These are phyloP conservation scores for Candida gigantensis DNA, from an alignment of 1,139 yeast species.

Conservation along the genomic window DNA sequence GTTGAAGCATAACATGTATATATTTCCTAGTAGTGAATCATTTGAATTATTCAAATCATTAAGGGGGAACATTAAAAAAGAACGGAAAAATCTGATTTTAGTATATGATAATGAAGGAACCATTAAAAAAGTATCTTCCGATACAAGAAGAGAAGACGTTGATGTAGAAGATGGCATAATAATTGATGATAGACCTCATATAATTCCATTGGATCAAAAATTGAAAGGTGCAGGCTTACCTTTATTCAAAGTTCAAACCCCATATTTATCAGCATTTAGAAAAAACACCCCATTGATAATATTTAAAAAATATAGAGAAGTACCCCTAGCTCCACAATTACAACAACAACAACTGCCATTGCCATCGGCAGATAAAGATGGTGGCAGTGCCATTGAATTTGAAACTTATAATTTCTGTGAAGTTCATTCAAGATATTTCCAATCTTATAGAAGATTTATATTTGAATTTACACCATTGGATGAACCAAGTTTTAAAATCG, in stretches of 20 bases:
- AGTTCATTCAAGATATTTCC: conserved; percentile 32
- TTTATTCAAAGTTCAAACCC: conserved; percentile 35
- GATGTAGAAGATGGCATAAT: conserved; percentile 13
- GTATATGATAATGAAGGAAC: conserved; percentile 26
- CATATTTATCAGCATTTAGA: conserved; percentile 40
- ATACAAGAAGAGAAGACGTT: conserved; percentile 12
- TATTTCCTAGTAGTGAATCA: conserved; percentile 34
- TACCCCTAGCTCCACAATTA: conserved; percentile 28
- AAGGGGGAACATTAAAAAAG: conserved; percentile 24
- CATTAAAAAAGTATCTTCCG: conserved; percentile 18
- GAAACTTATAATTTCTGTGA: conserved; percentile 39
- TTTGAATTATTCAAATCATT: conserved; percentile 33
- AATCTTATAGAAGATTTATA: conserved; percentile 29
- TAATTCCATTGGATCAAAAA: conserved; percentile 36
- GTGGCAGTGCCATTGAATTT: too few relatives aligned
- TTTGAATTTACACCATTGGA: conserved; percentile 17
- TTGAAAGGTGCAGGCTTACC: conserved; percentile 40
- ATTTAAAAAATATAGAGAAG: conserved; percentile 34
- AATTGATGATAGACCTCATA: conserved; percentile 34
- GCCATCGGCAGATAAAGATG: conserved; percentile 10
- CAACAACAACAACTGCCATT: neutral
- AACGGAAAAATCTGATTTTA: conserved; percentile 23
- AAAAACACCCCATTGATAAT: conserved; percentile 38
- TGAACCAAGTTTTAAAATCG: conserved; percentile 22
- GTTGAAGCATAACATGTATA: conserved; percentile 29